These are phyloP conservation scores for Globisporangium lucens DNA, from an alignment of 352 stramenopile species.

Conservation along the genomic window DNA sequence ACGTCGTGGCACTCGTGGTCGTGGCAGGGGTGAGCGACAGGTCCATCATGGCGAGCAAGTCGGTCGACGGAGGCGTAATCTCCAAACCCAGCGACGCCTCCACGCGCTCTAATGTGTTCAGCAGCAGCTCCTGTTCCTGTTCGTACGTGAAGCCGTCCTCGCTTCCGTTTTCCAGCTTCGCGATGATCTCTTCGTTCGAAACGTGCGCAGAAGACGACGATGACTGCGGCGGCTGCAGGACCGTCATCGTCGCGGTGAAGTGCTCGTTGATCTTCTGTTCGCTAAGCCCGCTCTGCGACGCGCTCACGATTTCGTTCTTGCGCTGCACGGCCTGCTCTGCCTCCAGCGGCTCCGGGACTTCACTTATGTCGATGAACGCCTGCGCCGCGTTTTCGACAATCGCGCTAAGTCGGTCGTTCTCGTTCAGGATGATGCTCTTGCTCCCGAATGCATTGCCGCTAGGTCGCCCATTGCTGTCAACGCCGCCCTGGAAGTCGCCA, in stretches of 20 bases:
- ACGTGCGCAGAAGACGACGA: conserved; percentile 18
- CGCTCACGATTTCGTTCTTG: conserved; percentile 72
- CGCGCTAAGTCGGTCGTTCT: conserved; percentile 72
- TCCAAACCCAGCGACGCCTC: conserved; percentile 49
- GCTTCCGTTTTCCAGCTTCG: conserved; percentile 41
- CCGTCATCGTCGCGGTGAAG: conserved; percentile 44
- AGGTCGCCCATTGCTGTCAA: conserved; percentile 43
- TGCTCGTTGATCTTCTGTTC: conserved; percentile 55
- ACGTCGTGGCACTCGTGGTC: conserved; percentile 18
- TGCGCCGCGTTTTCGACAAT: conserved; percentile 78
- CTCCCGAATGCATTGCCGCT: conserved; percentile 37
- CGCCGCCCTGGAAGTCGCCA: conserved; percentile 34
- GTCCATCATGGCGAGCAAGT: conserved; percentile 66
- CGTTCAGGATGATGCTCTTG: conserved; percentile 57
- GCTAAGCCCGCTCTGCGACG: conserved; percentile 40
- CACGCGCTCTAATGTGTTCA: conserved; percentile 33
- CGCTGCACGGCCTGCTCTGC: conserved; percentile 70
- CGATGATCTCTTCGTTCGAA: conserved; percentile 43
- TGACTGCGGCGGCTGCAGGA: conserved; percentile 32
- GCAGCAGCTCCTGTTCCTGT: conserved; percentile 55
- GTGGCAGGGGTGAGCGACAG: conserved; percentile 26
- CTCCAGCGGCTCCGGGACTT: conserved; percentile 77
- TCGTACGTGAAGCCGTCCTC: conserved; percentile 49
- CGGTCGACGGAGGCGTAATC: conserved; percentile 49
- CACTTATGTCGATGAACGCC: conserved; percentile 81